Conservation (phyloP, 129 eudicot species). For the Silybum marianum region DNA sequence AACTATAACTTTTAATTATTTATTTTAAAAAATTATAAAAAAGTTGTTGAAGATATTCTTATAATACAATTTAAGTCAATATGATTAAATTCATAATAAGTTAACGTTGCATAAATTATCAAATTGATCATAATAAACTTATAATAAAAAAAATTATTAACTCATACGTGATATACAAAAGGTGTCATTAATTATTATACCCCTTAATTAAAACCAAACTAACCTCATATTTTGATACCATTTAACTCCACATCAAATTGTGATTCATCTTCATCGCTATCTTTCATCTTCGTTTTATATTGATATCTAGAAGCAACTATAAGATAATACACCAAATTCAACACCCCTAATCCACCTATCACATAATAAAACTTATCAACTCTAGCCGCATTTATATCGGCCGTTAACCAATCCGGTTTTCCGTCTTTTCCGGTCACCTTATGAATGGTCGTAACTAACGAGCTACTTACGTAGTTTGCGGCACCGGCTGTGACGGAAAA, state of each 20-base stretch:
- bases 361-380: conserved; percentile 76
- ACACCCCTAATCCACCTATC: conserved; percentile 62
- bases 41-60: too few species aligned
- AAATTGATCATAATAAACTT: background rate
- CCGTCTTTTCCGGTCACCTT: conserved; percentile 51
- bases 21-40: too few species aligned
- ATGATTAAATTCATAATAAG: too few species aligned
- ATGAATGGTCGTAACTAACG: conserved; percentile 56
- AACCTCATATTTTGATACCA: conserved; percentile 27
- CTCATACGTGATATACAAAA: background rate
- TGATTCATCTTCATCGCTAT: conserved; percentile 27
- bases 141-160: background rate
- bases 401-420: conserved; percentile 72
- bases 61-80: too few species aligned
- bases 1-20: too few species aligned
- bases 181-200: background rate
- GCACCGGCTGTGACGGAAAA: conserved; percentile 50
- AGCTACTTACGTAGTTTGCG: conserved; percentile 65
- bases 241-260: conserved; percentile 53
- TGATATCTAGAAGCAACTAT: conserved; percentile 50
- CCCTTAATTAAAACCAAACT: background rate
- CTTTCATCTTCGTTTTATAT: conserved; percentile 48
- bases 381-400: conserved; percentile 58
- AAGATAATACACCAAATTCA: conserved; percentile 68
- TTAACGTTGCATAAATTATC: too few species aligned